These are phyloP conservation scores for Colletotrichum sp. DNA, from an alignment of 2,329 filamentous ascomycete genomes.

Conservation along the genomic window DNA sequence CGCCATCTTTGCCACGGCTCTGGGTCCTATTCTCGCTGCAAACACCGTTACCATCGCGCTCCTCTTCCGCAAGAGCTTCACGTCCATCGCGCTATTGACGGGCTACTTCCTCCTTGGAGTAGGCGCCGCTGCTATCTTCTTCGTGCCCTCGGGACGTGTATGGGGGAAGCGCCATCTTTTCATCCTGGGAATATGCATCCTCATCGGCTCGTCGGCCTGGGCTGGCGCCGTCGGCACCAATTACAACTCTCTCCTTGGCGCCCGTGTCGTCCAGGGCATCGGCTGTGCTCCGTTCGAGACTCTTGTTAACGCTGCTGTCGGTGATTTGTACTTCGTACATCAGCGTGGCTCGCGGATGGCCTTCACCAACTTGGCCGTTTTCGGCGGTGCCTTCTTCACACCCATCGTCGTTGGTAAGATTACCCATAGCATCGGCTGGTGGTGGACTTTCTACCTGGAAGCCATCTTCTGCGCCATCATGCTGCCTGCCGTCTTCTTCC, in stretches of 20 bases:
- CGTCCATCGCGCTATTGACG: constrained; percentile 80
- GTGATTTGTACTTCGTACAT: constrained; percentile 90
- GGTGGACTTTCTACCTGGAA: constrained; percentile 88
- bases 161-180: constrained; percentile 95
- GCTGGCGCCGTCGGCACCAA: constrained; percentile 70
- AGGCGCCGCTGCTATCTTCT: constrained; percentile 80
- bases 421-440: constrained; percentile 76
- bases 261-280: constrained; percentile 85
- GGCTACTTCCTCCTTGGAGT: constrained; percentile 88
- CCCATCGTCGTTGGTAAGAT: constrained; percentile 93
- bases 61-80: constrained; percentile 69
- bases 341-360: constrained; percentile 88
- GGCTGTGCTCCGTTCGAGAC: constrained; percentile 89
- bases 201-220: constrained; percentile 80
- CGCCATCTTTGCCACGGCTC: constrained; percentile 81
- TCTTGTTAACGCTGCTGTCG: constrained; percentile 85
- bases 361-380: constrained; percentile 64
- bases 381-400: constrained; percentile 67
- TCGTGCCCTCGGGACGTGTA: constrained; percentile 85
- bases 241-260: constrained; percentile 76
- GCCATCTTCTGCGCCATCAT: constrained; percentile 79
- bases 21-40: constrained; percentile 86
- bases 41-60: constrained; percentile 81
- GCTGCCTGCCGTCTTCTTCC: constrained; percentile 74
- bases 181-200: constrained; percentile 74